Evolutionary conservation across 768 basidiomycete species (phyloP).

Genomic region (Galerina sulciceps): DNA sequence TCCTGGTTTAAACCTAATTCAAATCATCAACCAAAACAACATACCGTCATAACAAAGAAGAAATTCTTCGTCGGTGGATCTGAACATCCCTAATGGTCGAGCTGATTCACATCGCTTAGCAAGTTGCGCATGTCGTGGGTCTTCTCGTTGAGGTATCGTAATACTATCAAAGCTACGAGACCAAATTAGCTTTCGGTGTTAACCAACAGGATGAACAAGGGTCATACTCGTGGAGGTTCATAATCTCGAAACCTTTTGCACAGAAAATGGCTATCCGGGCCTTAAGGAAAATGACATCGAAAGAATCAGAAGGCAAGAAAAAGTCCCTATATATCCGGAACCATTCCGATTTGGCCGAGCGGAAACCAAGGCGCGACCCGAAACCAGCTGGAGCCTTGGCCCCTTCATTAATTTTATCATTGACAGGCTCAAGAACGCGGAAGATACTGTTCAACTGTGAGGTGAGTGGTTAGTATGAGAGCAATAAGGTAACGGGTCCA

Average conservation of each 20-base stretch:
- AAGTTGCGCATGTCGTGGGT: conserved; percentile 64
- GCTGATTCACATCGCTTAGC: conserved; percentile 88
- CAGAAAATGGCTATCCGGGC: conserved; percentile 93
- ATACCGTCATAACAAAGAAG: conserved; percentile 90
- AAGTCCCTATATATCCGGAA: conserved; percentile 95
- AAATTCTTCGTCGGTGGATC: conserved; percentile 91
- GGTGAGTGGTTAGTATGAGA: background rate
- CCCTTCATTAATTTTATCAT: conserved; percentile 83
- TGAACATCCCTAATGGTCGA: conserved; percentile 92
- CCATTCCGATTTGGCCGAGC: conserved; percentile 88
- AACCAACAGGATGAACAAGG: background rate
- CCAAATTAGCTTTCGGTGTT: background rate
- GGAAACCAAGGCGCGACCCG: conserved; percentile 74
- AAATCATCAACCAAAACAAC: conserved; percentile 22
- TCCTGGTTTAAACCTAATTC: conserved; percentile 2
- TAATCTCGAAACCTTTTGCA: conserved; percentile 95
- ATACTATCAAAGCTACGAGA: conserved; percentile 78
- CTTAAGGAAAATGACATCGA: conserved; percentile 90
- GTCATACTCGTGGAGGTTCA: conserved; percentile 90
- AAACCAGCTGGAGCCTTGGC: conserved; percentile 72
- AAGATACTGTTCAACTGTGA: conserved; percentile 84
- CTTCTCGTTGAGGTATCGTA: conserved; percentile 85
- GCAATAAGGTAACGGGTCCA: background rate
- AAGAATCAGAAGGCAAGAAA: conserved; percentile 90
- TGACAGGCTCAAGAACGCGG: conserved; percentile 96